phyloP scores from a whole-genome alignment of 805 yeast genomes.

The Myxozyma melibiosi region DNA sequence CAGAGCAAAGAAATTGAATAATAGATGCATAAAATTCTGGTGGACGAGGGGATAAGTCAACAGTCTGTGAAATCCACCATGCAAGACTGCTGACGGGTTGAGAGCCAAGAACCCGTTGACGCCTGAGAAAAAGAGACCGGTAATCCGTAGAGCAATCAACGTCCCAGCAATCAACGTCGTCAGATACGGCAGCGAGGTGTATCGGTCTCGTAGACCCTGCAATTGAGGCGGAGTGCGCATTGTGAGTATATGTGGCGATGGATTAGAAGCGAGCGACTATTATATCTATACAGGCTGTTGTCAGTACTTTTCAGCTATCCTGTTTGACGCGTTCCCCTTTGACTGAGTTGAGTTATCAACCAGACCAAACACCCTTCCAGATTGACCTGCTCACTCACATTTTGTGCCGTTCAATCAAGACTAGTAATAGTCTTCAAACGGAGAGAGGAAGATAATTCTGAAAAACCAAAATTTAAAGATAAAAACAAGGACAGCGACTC shows the following conservation, averaged over 20 bases:
- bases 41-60: slow-evolving; percentile 34
- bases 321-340: no score
- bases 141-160: slow-evolving; percentile 4
- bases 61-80: slow-evolving; percentile 28
- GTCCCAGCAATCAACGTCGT: slow-evolving; percentile 7
- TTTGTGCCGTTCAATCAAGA: no score
- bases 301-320: no score
- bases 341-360: no score
- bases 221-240: slow-evolving; percentile 15
- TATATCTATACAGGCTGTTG: no score
- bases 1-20: slow-evolving; percentile 31
- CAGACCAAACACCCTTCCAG: no score
- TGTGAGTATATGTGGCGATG: not conserved
- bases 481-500: no score
- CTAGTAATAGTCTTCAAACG: no score
- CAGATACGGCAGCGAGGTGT: slow-evolving; percentile 25
- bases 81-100: slow-evolving; percentile 10
- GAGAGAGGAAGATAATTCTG: no score
- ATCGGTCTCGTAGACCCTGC: slow-evolving; percentile 21
- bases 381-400: no score
- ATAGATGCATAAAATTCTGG: slow-evolving; percentile 23
- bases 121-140: slow-evolving; percentile 1
- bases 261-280: not conserved
- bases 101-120: slow-evolving; percentile 13
- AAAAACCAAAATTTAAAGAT: no score